These are phyloP conservation scores for Pleurostoma richardsiae DNA, from an alignment of 2,329 filamentous ascomycete species.

Conservation along the genomic window DNA sequence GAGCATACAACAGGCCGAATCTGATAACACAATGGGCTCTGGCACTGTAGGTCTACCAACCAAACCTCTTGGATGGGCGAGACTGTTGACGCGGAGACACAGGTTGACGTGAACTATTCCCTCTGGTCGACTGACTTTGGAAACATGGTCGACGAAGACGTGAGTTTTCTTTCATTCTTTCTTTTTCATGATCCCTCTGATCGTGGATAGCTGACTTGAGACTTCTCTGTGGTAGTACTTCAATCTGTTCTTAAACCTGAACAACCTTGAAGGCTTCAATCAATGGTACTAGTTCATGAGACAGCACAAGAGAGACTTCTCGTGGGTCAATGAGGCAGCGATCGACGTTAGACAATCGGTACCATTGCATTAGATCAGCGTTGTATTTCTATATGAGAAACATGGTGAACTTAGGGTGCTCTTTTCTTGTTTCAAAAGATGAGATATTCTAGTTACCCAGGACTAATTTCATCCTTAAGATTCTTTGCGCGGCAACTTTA, in stretches of 20 bases:
- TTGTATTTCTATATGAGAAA: background rate
- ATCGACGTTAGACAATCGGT: background rate
- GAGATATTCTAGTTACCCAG: background rate
- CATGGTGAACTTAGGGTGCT: too few species aligned
- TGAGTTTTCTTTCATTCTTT: background rate
- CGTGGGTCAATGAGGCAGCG: background rate
- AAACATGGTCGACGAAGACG: conserved; percentile 3
- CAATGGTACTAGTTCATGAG: background rate
- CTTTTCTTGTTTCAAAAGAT: background rate
- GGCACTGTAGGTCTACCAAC: background rate
- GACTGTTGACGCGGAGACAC: background rate
- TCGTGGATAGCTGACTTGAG: background rate
- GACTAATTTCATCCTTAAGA: background rate
- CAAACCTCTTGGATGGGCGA: background rate
- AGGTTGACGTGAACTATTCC: background rate
- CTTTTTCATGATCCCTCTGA: background rate
- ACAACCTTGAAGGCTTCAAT: background rate
- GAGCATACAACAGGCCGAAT: background rate
- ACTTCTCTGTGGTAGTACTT: conserved; percentile 1
- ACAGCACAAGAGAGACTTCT: background rate
- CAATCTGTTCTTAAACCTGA: conserved; percentile 4
- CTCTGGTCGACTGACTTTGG: background rate
- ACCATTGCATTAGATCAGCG: background rate
- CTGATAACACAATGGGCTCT: background rate
- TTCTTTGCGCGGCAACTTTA: too few species aligned